Evolutionary conservation across 2,329 filamentous ascomycete genomes (phyloP).

Genomic region (Ceratocystis cacaofunesta): DNA sequence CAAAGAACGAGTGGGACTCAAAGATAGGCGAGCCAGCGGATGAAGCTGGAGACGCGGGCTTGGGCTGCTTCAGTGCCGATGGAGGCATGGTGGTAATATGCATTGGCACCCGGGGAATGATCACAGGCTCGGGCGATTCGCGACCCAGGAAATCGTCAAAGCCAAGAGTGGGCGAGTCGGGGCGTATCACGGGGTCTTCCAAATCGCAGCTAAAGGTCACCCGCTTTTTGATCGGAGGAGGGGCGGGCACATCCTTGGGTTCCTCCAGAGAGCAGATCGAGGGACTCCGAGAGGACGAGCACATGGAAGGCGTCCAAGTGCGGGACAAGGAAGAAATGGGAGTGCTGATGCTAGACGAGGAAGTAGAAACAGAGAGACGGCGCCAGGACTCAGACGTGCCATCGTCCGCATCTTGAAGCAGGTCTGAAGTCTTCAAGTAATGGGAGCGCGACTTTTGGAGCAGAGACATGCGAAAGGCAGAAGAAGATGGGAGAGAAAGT

Average conservation of each 20-base stretch:
- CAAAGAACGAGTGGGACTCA: slow-evolving; percentile 22
- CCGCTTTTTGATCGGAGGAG: slow-evolving; percentile 25
- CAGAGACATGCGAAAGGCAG: slow-evolving; percentile 32
- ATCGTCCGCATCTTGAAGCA: slow-evolving; percentile 35
- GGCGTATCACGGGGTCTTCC: slow-evolving; percentile 36
- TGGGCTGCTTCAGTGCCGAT: slow-evolving; percentile 15
- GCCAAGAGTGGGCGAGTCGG: slow-evolving; percentile 46
- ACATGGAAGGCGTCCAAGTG: slow-evolving; percentile 29
- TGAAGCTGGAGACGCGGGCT: slow-evolving; percentile 11
- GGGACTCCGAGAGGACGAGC: slow-evolving; percentile 35
- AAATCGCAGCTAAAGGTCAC: slow-evolving; percentile 27
- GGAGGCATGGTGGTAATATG: slow-evolving; percentile 16
- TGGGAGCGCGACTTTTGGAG: slow-evolving; percentile 38
- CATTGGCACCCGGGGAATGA: slow-evolving; percentile 15
- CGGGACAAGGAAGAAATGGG: slow-evolving; percentile 33
- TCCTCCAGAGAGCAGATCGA: slow-evolving; percentile 30
- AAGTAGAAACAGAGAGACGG: slow-evolving; percentile 26
- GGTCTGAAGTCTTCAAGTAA: slow-evolving; percentile 34
- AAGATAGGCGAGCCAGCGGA: not conserved
- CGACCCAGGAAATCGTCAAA: slow-evolving; percentile 30
- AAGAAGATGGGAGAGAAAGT: slow-evolving; percentile 31
- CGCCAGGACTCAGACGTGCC: slow-evolving; percentile 27
- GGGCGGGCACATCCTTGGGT: slow-evolving; percentile 13
- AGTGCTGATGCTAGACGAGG: slow-evolving; percentile 30
- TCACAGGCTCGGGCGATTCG: slow-evolving; percentile 18